A percentile compares a stretch with the other conserved stretches of the same genome.
These are phyloP conservation scores for Trichophyton rubrum DNA, from an alignment of 2,329 filamentous ascomycete genomes.

Conservation along the genomic window DNA sequence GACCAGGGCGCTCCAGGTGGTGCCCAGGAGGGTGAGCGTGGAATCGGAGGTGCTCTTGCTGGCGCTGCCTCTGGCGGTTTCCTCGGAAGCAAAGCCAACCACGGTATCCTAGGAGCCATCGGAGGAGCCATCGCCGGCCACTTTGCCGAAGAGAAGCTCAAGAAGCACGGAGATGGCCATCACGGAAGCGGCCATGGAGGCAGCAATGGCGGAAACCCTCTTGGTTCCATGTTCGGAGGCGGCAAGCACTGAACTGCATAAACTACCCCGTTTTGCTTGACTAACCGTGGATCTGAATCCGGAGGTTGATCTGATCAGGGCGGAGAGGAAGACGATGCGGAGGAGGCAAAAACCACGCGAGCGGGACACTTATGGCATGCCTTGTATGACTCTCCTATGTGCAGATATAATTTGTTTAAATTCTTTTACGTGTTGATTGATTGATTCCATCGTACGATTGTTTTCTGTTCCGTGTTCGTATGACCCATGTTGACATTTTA, in stretches of 20 bases:
- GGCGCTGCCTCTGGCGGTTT: constrained; percentile 37
- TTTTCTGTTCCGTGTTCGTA: neutral
- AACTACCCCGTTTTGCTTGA: too few species aligned
- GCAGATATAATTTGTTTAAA: neutral
- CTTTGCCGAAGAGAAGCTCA: constrained; percentile 34
- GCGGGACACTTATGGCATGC: neutral
- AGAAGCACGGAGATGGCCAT: constrained; percentile 29
- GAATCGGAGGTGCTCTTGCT: constrained; percentile 35
- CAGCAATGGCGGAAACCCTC: constrained; percentile 15
- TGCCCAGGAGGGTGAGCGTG: constrained; percentile 35
- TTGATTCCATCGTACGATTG: neutral
- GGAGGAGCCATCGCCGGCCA: constrained; percentile 37
- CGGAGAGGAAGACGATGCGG: neutral
- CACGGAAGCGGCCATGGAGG: constrained; percentile 14
- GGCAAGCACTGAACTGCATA: neutral
- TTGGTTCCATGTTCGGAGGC: neutral
- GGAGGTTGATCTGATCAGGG: neutral
- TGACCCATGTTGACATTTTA: neutral
- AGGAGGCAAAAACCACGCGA: neutral
- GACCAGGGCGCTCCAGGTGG: constrained; percentile 22
- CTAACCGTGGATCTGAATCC: neutral
- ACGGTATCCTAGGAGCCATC: constrained; percentile 37
- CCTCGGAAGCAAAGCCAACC: constrained; percentile 36
- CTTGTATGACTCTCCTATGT: constrained; percentile 1
- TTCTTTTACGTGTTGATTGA: too few species aligned